Evolutionary conservation across 306 rosid species (phyloP).

Genomic region (Prunus mume): DNA sequence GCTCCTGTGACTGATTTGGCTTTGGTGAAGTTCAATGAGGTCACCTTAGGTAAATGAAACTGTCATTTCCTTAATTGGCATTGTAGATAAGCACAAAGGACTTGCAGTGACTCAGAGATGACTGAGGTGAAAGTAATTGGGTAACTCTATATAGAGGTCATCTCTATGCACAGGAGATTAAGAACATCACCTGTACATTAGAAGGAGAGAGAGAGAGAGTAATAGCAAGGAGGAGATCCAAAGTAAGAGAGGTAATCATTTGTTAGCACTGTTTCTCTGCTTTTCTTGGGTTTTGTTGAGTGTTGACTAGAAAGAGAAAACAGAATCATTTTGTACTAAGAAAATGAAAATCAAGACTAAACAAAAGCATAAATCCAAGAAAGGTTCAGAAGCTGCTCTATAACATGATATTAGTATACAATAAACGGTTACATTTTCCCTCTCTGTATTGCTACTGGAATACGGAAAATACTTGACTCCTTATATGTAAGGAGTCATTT

Average conservation of each 20-base stretch:
- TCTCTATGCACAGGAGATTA: not conserved
- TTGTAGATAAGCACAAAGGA: conserved; percentile 3
- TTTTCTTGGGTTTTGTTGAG: conserved; percentile 24
- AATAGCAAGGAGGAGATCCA: not conserved
- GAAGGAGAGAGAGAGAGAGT: not conserved
- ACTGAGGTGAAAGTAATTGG: conserved; percentile 14
- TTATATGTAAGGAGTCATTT: not conserved
- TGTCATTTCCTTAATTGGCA: conserved; percentile 35
- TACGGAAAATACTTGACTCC: too few species aligned
- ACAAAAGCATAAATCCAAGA: conserved; percentile 13
- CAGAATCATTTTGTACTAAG: conserved; percentile 42
- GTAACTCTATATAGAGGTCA: conserved; percentile 9
- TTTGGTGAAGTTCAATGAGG: not conserved
- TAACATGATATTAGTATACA: not conserved
- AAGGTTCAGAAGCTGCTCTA: conserved; percentile 5
- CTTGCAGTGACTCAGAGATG: conserved; percentile 8
- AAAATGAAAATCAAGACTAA: not conserved
- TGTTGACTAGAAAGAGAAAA: conserved; percentile 46
- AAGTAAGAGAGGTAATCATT: conserved; percentile 32
- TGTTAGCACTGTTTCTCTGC: conserved; percentile 21
- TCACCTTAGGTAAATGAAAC: conserved; percentile 31
- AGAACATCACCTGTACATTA: not conserved
- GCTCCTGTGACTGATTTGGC: not conserved
- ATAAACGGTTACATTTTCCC: not conserved
- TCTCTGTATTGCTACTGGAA: too few species aligned